Conservation (phyloP, 1,284 basidiomycete species). For the Cystobasidium sp. region DNA sequence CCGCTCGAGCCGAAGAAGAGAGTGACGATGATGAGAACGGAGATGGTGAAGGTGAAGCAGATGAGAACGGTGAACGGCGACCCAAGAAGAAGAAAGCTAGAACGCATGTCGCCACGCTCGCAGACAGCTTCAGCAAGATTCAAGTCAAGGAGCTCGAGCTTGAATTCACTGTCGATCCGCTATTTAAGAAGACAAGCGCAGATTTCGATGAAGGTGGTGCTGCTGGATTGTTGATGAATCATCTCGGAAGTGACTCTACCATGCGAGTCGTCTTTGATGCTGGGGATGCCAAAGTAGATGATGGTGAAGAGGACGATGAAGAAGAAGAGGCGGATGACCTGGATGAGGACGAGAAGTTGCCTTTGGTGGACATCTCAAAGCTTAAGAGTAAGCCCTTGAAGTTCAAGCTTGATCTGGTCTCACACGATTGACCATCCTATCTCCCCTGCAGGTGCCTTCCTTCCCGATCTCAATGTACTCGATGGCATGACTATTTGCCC, state of each 20-base stretch:
- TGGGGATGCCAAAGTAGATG: constrained; percentile 77
- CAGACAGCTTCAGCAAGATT: constrained; percentile 78
- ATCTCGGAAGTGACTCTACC: constrained; percentile 71
- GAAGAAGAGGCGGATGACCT: constrained; percentile 56
- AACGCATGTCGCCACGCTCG: constrained; percentile 67
- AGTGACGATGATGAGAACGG: constrained; percentile 58
- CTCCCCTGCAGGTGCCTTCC: constrained; percentile 61
- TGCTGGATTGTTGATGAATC: constrained; percentile 91
- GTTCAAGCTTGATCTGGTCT: neutral
- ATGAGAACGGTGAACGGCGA: constrained; percentile 59
- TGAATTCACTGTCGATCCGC: constrained; percentile 93
- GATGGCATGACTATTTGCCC: constrained; percentile 75
- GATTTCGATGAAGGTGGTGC: constrained; percentile 99
- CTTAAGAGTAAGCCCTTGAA: constrained; percentile 57
- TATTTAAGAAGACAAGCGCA: constrained; percentile 96
- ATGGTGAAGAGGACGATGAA: constrained; percentile 74
- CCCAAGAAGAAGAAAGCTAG: constrained; percentile 56
- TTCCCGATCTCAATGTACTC: constrained; percentile 69
- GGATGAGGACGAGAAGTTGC: constrained; percentile 62
- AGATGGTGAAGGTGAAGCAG: constrained; percentile 65
- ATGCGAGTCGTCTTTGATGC: constrained; percentile 95
- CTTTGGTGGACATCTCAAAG: constrained; percentile 54
- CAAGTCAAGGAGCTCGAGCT: constrained; percentile 82
- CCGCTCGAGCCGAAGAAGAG: constrained; percentile 37
- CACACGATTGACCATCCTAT: constrained; percentile 35